These are phyloP conservation scores for Populus alba DNA, from an alignment of 345 rosid genomes.

Conservation along the genomic window DNA sequence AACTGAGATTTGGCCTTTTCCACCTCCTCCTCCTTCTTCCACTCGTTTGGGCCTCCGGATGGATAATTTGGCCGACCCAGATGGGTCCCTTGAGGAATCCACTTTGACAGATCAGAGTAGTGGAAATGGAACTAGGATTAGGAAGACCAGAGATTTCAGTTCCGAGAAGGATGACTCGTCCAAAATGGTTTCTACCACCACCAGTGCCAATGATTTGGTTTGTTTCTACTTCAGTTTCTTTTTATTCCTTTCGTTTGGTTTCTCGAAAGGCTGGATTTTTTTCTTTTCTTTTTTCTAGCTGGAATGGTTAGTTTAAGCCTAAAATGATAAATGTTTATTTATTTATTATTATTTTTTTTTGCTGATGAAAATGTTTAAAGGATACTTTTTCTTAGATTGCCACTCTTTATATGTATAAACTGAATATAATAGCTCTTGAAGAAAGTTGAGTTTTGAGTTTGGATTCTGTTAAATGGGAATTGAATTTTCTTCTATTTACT, in stretches of 20 bases:
- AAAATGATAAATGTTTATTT: neutral
- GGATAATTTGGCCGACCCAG: conserved; percentile 44
- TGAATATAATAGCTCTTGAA: neutral
- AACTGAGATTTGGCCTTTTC: conserved; percentile 31
- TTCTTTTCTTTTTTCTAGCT: neutral
- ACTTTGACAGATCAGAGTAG: conserved; percentile 75
- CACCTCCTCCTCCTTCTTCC: neutral
- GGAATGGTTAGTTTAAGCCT: neutral
- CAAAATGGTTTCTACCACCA: conserved; percentile 67
- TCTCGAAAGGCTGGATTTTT: neutral
- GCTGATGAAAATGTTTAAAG: neutral
- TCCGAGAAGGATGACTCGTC: conserved; percentile 63
- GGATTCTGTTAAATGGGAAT: neutral
- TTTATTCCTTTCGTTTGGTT: neutral
- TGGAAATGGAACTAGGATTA: conserved; percentile 42
- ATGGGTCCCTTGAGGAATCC: conserved; percentile 68
- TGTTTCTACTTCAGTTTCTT: conserved; percentile 9
- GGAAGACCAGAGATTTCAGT: conserved; percentile 69
- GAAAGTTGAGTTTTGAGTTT: neutral
- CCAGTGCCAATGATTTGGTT: conserved; percentile 76
- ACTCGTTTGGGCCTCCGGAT: conserved; percentile 55
- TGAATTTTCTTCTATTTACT: neutral
- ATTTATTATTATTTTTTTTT: too few species aligned
- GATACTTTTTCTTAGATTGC: neutral
- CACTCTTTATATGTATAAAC: neutral